Evolutionary conservation across 352 stramenopile genomes (phyloP).

Genomic region (Phytophthora citrophthora): DNA sequence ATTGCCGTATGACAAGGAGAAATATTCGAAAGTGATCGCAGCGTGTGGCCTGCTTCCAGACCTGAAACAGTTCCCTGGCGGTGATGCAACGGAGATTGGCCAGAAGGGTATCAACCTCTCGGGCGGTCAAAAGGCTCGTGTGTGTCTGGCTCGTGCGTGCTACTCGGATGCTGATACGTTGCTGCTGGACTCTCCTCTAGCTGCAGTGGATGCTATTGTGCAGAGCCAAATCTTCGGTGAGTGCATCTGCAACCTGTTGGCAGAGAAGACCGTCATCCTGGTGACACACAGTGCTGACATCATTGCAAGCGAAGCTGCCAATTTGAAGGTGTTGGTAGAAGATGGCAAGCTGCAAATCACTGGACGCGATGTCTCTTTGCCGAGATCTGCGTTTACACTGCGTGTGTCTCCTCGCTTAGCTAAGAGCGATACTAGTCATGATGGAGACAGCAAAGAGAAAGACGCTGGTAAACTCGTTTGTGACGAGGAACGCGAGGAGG

Average conservation of each 20-base stretch:
- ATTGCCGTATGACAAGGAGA: slow-evolving; percentile 46
- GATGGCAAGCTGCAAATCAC: slow-evolving; percentile 19
- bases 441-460: slow-evolving; percentile 5
- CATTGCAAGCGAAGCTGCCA: slow-evolving; percentile 40
- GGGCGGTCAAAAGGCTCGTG: slow-evolving; percentile 91
- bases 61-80: not conserved
- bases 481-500: slow-evolving; percentile 48
- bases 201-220: slow-evolving; percentile 94
- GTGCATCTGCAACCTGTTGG: slow-evolving; percentile 39
- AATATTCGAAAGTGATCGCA: slow-evolving; percentile 62
- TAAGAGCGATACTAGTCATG: not conserved
- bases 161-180: slow-evolving; percentile 1
- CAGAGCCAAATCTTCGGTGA: slow-evolving; percentile 88
- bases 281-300: slow-evolving; percentile 92
- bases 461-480: slow-evolving; percentile 30
- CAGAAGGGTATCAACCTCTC: slow-evolving; percentile 95
- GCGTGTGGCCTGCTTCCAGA: slow-evolving; percentile 49
- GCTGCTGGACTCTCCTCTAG: slow-evolving; percentile 93
- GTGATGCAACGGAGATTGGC: slow-evolving; percentile 66
- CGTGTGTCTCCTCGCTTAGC: slow-evolving; percentile 1
- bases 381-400: slow-evolving; percentile 11
- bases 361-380: slow-evolving; percentile 10
- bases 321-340: slow-evolving; percentile 38
- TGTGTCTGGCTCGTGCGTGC: slow-evolving; percentile 61
- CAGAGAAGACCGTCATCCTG: slow-evolving; percentile 80